Conservation (phyloP, 805 yeast species). For the Ogataea allantospora region DNA sequence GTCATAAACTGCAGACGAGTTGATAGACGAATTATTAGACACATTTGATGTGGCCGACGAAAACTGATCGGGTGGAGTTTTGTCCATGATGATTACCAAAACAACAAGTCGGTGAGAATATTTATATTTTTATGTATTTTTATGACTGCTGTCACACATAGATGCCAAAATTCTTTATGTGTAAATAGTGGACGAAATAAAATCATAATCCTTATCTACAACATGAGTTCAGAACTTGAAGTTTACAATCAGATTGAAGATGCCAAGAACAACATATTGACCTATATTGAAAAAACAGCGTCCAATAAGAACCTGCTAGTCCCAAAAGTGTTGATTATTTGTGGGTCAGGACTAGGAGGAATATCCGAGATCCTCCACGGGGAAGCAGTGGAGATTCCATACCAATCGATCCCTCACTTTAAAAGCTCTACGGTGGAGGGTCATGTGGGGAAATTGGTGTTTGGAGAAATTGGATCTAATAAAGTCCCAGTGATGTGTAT, state of each 20-base stretch:
- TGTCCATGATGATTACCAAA: slow-evolving; percentile 3
- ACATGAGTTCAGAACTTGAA: slow-evolving; percentile 4
- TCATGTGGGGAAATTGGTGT: slow-evolving; percentile 78
- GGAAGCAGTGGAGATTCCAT: slow-evolving; percentile 52
- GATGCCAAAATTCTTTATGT: slow-evolving; percentile 3
- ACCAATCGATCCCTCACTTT: slow-evolving; percentile 76
- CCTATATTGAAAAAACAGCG: slow-evolving; percentile 10
- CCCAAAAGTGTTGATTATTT: slow-evolving; percentile 76
- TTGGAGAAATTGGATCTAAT: slow-evolving; percentile 70
- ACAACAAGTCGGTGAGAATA: not conserved
- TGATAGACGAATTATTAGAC: slow-evolving; percentile 11
- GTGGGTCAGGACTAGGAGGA: slow-evolving; percentile 95
- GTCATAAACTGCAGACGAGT: slow-evolving; percentile 11
- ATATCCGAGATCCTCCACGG: slow-evolving; percentile 55
- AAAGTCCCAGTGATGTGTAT: slow-evolving; percentile 82
- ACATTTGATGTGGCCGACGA: slow-evolving; percentile 6
- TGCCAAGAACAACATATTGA: slow-evolving; percentile 16
- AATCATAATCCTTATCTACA: not conserved
- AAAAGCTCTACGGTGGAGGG: slow-evolving; percentile 83
- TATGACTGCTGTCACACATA: slow-evolving; percentile 5
- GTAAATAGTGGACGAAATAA: slow-evolving; percentile 5
- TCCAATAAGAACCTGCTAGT: slow-evolving; percentile 8
- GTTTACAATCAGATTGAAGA: slow-evolving; percentile 13
- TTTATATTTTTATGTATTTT: slow-evolving; percentile 1
- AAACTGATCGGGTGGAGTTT: slow-evolving; percentile 1